phyloP scores from a whole-genome alignment of 345 rosid species.

The Aegle marmelos region DNA sequence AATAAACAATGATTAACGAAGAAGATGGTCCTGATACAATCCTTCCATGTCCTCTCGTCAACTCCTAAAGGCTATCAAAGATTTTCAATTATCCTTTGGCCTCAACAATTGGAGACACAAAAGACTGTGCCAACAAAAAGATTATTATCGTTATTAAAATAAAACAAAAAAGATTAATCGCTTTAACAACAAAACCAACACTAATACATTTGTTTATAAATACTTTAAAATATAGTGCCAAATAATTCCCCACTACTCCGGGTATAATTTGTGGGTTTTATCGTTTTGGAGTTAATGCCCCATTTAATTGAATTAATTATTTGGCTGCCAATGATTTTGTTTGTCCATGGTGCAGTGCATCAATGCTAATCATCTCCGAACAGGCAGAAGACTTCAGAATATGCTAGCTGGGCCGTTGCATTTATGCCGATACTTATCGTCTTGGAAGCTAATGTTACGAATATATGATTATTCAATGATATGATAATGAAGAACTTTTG shows the following conservation, averaged over 20 bases:
- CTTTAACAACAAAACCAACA: slow-evolving; percentile 2
- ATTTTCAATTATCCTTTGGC: slow-evolving; percentile 9
- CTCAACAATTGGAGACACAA: neutral
- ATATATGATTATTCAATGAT: neutral
- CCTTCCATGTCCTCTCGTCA: neutral
- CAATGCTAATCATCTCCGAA: neutral
- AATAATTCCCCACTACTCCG: neutral
- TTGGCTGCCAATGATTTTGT: slow-evolving; percentile 17
- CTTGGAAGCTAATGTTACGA: neutral
- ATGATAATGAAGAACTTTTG: too few species aligned
- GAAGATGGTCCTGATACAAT: neutral
- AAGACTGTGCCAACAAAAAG: neutral
- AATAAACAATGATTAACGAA: neutral
- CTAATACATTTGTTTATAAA: neutral
- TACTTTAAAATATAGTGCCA: neutral
- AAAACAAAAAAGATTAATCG: neutral
- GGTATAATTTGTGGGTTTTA: slow-evolving; percentile 11
- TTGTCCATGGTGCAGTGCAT: slow-evolving; percentile 20
- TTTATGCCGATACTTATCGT: neutral
- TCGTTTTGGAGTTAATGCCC: slow-evolving; percentile 6
- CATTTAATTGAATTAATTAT: slow-evolving; percentile 9
- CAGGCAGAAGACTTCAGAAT: slow-evolving; percentile 7
- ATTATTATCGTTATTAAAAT: too few species aligned
- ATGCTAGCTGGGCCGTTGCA: slow-evolving; percentile 1
- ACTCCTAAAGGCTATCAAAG: neutral